Evolutionary conservation across 148 eudicot genomes (phyloP).

Genomic region (Oxyria digyna): DNA sequence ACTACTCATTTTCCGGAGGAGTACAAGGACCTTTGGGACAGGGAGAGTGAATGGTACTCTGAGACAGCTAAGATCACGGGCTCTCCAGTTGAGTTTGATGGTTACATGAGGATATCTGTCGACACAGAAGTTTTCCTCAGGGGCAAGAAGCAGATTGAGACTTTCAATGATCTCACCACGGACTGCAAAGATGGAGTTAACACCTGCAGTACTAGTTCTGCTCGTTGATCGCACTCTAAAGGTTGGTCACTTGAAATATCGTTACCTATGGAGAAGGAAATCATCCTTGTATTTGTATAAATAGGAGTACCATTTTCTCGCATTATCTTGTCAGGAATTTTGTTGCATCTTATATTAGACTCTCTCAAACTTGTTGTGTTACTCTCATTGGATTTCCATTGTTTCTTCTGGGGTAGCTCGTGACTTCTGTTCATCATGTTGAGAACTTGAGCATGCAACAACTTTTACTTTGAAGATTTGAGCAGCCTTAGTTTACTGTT

Average conservation of each 20-base stretch:
- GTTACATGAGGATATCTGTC: slow-evolving; percentile 81
- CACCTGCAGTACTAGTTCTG: slow-evolving; percentile 49
- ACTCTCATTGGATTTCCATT: not conserved
- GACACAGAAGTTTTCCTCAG: slow-evolving; percentile 92
- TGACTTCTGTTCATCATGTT: slow-evolving; percentile 1
- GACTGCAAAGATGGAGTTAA: slow-evolving; percentile 97
- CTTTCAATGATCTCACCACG: slow-evolving; percentile 83
- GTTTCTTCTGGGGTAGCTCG: not conserved
- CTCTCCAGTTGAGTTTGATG: slow-evolving; percentile 78
- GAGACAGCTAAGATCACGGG: slow-evolving; percentile 72
- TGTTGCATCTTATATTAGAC: not conserved
- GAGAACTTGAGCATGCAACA: not conserved
- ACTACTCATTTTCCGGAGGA: slow-evolving; percentile 77
- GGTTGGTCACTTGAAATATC: not conserved
- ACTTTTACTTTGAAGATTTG: not conserved
- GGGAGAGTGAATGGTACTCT: slow-evolving; percentile 65
- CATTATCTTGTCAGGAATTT: not conserved
- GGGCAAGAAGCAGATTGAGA: slow-evolving; percentile 88
- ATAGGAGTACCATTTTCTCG: not conserved
- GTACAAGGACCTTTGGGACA: slow-evolving; percentile 76
- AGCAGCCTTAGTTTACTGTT: not conserved
- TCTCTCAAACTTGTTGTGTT: not conserved
- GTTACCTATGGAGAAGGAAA: not conserved
- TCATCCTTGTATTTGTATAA: slow-evolving; percentile 1
- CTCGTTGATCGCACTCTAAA: slow-evolving; percentile 8